Conservation (phyloP, 163 green algal genomes). For the Picocystis sp. region DNA sequence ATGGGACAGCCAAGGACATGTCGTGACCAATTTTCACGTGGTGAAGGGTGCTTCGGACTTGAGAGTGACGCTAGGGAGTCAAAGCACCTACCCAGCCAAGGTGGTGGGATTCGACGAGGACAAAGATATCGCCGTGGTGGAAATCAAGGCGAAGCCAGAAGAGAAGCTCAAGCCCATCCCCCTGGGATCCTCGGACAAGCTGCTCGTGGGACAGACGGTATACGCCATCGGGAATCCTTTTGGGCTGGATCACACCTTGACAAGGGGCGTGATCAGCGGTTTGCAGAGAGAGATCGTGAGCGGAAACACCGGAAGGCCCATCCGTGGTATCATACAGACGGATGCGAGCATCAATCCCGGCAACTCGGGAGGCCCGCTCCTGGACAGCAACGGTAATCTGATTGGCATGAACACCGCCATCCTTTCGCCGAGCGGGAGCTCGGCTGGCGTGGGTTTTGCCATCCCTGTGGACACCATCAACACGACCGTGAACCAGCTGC, state of each 20-base stretch:
- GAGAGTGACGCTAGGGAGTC: constrained; percentile 4
- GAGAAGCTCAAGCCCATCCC: not conserved
- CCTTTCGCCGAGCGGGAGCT: constrained; percentile 31
- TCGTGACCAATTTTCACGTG: constrained; percentile 13
- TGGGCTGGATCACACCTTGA: constrained; percentile 10
- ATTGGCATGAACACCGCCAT: constrained; percentile 82
- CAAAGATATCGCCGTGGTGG: constrained; percentile 9
- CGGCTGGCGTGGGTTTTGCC: constrained; percentile 61
- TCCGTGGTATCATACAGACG: constrained; percentile 10
- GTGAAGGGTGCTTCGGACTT: constrained; percentile 6
- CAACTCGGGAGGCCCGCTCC: constrained; percentile 26
- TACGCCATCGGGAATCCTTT: constrained; percentile 12
- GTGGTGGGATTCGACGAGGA: constrained; percentile 7
- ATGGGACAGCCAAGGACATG: constrained; percentile 9
- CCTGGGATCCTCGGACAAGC: not conserved
- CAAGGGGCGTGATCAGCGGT: constrained; percentile 2
- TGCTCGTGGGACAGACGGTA: constrained; percentile 7
- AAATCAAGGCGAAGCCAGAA: not conserved
- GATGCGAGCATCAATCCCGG: constrained; percentile 8
- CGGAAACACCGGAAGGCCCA: not conserved
- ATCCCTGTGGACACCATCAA: constrained; percentile 52
- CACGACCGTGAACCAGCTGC: constrained; percentile 13
- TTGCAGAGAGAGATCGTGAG: constrained; percentile 4
- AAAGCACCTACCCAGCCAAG: not conserved
- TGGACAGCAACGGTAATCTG: constrained; percentile 36